These are phyloP conservation scores for Fusarium longipes DNA, from an alignment of 2,329 filamentous ascomycete genomes.

Conservation along the genomic window DNA sequence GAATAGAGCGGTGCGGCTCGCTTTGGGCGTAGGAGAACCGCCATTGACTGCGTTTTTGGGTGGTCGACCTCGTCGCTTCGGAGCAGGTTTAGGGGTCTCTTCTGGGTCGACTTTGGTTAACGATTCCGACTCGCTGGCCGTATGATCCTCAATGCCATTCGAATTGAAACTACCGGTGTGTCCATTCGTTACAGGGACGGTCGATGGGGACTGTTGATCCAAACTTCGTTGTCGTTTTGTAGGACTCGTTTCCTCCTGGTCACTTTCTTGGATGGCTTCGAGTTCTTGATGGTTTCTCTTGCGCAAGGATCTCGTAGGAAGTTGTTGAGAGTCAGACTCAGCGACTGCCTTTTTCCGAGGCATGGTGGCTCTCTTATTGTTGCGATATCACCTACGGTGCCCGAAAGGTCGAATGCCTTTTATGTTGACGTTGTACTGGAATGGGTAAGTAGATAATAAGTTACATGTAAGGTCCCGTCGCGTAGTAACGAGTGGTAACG, in stretches of 20 bases:
- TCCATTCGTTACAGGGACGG: slow-evolving; percentile 18
- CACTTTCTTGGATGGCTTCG: slow-evolving; percentile 44
- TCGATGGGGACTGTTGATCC: slow-evolving; percentile 15
- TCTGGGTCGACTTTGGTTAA: slow-evolving; percentile 36
- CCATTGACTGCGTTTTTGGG: slow-evolving; percentile 47
- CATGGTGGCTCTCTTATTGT: slow-evolving; percentile 18
- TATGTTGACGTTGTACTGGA: slow-evolving; percentile 12
- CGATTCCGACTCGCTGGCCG: slow-evolving; percentile 21
- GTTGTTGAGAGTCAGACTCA: slow-evolving; percentile 25
- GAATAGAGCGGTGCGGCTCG: slow-evolving; percentile 48
- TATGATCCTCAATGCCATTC: slow-evolving; percentile 7
- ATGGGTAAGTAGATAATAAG: slow-evolving; percentile 15
- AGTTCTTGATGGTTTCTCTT: slow-evolving; percentile 46
- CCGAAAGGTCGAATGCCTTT: background rate
- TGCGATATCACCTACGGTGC: background rate
- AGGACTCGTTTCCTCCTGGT: slow-evolving; percentile 48
- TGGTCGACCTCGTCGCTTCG: slow-evolving; percentile 52
- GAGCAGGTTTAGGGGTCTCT: slow-evolving; percentile 49
- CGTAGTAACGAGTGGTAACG: slow-evolving; percentile 37
- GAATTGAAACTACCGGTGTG: slow-evolving; percentile 40
- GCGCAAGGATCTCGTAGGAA: slow-evolving; percentile 33
- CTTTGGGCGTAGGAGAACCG: slow-evolving; percentile 54
- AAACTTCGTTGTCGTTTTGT: slow-evolving; percentile 50
- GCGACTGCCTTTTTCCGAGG: slow-evolving; percentile 34
- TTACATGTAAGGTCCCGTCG: slow-evolving; percentile 24